phyloP scores from a whole-genome alignment of 768 basidiomycete species.

The Stropharia rugosoannulata region DNA sequence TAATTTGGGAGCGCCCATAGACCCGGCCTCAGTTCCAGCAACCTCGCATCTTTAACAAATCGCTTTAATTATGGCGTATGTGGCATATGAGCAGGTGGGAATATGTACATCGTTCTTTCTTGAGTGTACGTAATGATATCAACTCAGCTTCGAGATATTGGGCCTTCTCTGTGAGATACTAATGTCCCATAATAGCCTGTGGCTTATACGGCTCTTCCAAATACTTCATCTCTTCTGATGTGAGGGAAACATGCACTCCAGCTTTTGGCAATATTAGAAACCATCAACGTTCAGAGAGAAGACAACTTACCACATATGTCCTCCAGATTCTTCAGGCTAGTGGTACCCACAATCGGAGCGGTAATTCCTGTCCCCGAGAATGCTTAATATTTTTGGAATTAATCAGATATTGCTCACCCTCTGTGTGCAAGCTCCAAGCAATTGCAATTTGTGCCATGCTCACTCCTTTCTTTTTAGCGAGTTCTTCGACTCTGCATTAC shows the following conservation, averaged over 20 bases:
- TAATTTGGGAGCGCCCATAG: no score
- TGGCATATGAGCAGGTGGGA: no score
- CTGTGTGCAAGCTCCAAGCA: slow-evolving; percentile 14
- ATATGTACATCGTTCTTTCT: no score
- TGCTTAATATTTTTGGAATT: no score
- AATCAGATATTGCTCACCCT: neutral
- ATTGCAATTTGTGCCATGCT: slow-evolving; percentile 18
- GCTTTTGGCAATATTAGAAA: slow-evolving; percentile 18
- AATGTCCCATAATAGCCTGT: slow-evolving; percentile 42
- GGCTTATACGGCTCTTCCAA: slow-evolving; percentile 54
- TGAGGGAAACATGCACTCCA: slow-evolving; percentile 35
- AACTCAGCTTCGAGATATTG: no score
- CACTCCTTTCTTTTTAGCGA: slow-evolving; percentile 13
- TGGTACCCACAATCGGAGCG: slow-evolving; percentile 51
- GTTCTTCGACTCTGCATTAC: slow-evolving; percentile 9
- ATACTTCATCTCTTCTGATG: slow-evolving; percentile 42
- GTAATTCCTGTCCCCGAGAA: slow-evolving; percentile 28
- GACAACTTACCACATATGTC: slow-evolving; percentile 39
- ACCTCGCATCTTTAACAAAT: no score
- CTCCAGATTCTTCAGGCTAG: slow-evolving; percentile 41
- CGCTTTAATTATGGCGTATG: no score
- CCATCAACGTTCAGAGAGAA: neutral
- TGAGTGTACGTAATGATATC: no score
- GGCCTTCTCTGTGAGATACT: neutral
- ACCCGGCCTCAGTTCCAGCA: no score